Percentiles rank a stretch among this genome's conserved stretches.
phyloP scores from a whole-genome alignment of 179 eudicot genomes.

The Beta macrorhiza region DNA sequence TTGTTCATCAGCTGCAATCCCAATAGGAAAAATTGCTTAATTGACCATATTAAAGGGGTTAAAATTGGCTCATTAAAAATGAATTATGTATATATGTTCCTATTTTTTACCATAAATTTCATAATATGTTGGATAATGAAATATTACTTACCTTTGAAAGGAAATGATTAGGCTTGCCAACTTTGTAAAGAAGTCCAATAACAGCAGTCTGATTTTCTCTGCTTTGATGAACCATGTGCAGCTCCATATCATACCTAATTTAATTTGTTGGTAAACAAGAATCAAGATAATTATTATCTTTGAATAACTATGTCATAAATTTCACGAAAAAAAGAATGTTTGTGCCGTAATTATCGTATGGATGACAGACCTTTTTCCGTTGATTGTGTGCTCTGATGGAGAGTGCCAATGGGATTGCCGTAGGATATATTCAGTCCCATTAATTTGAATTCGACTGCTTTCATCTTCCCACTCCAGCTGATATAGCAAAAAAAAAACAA shows the following conservation, averaged over 20 bases:
- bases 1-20: conserved; percentile 23
- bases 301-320: neutral
- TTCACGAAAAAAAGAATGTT: neutral
- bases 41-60: neutral
- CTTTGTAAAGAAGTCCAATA: conserved; percentile 38
- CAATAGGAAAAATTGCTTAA: neutral
- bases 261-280: neutral
- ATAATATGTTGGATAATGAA: too few species aligned
- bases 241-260: conserved; percentile 43
- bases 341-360: neutral
- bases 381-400: conserved; percentile 77
- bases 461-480: conserved; percentile 41
- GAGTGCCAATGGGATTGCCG: conserved; percentile 70
- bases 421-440: conserved; percentile 44
- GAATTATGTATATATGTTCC: too few species aligned
- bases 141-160: conserved; percentile 36
- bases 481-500: neutral
- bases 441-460: conserved; percentile 39
- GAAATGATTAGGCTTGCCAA: conserved; percentile 41
- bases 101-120: too few species aligned
- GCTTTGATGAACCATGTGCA: conserved; percentile 53
- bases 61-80: neutral
- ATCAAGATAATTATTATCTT: neutral
- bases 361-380: conserved; percentile 45
- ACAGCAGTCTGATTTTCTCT: conserved; percentile 40